These are phyloP conservation scores for Pilobolus umbonatus DNA, from an alignment of 192 early-diverging fungal species.

Conservation along the genomic window DNA sequence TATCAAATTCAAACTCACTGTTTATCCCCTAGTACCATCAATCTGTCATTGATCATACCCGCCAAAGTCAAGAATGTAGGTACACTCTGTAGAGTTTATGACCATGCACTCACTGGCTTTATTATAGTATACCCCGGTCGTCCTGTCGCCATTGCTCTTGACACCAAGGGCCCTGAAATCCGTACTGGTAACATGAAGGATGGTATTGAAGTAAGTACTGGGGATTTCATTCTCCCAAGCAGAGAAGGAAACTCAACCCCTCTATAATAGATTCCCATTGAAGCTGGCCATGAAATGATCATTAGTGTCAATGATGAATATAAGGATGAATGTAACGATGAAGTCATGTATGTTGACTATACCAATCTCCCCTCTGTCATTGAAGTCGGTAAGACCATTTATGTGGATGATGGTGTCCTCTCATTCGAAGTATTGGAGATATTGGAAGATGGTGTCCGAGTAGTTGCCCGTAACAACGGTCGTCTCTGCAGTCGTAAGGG, in stretches of 20 bases:
- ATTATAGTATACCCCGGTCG: conserved; percentile 41
- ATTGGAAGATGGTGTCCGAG: conserved; percentile 51
- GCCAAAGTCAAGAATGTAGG: conserved; percentile 44
- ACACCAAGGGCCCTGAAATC: conserved; percentile 88
- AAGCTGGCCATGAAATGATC: conserved; percentile 73
- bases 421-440: conserved; percentile 88
- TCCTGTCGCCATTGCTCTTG: conserved; percentile 71
- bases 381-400: conserved; percentile 68
- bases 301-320: conserved; percentile 66
- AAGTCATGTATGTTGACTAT: conserved; percentile 79
- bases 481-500: conserved; percentile 90
- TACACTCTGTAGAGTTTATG: background rate
- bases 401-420: conserved; percentile 93
- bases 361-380: conserved; percentile 74
- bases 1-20: too few relatives aligned
- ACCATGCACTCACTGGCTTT: conserved; percentile 16
- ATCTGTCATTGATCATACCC: conserved; percentile 55
- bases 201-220: conserved; percentile 54
- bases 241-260: background rate
- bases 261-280: conserved; percentile 46
- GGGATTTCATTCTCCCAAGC: background rate
- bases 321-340: conserved; percentile 53
- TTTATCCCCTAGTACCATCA: conserved; percentile 50
- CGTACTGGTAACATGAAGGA: conserved; percentile 78
- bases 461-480: conserved; percentile 82